A percentile compares a stretch with the other conserved stretches of the same genome.
Conservation (phyloP, 2,329 filamentous ascomycete species). For the Exophiala calicioides region DNA sequence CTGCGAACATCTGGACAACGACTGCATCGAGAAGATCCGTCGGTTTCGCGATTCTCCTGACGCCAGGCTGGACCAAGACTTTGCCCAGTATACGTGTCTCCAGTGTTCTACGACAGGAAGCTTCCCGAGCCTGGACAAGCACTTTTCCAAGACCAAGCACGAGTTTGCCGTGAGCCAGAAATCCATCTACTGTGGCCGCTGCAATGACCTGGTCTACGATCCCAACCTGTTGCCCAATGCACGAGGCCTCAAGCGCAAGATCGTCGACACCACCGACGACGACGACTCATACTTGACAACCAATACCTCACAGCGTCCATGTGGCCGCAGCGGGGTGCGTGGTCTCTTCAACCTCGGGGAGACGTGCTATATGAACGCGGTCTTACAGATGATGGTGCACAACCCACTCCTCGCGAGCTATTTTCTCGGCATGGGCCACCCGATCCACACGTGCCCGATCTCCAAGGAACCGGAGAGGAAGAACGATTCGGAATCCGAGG, state of each 20-base stretch:
- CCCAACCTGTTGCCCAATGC: constrained; percentile 24
- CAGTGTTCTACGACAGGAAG: constrained; percentile 24
- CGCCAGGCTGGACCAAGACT: constrained; percentile 18
- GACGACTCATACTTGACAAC: constrained; percentile 54
- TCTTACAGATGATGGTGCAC: constrained; percentile 89
- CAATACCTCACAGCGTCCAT: constrained; percentile 61
- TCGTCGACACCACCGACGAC: constrained; percentile 49
- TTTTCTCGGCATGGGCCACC: constrained; percentile 88
- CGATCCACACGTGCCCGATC: constrained; percentile 68
- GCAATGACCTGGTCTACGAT: constrained; percentile 31
- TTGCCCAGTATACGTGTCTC: constrained; percentile 29
- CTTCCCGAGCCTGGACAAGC: constrained; percentile 27
- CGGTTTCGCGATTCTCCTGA: constrained; percentile 15
- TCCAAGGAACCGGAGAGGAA: constrained; percentile 37
- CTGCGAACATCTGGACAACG: constrained; percentile 30
- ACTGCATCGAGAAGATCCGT: constrained; percentile 23
- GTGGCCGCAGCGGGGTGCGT: constrained; percentile 81
- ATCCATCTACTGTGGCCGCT: constrained; percentile 28
- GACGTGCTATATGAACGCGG: constrained; percentile 97
- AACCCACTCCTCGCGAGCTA: constrained; percentile 90
- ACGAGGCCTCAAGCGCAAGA: constrained; percentile 40
- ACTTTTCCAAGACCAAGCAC: constrained; percentile 28
- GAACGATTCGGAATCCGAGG: constrained; percentile 30
- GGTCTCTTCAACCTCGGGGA: constrained; percentile 98
- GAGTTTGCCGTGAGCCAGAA: constrained; percentile 27